Base-by-base conservation (phyloP, 805 yeast species). In the Kregervanrija fluxuum region DNA sequence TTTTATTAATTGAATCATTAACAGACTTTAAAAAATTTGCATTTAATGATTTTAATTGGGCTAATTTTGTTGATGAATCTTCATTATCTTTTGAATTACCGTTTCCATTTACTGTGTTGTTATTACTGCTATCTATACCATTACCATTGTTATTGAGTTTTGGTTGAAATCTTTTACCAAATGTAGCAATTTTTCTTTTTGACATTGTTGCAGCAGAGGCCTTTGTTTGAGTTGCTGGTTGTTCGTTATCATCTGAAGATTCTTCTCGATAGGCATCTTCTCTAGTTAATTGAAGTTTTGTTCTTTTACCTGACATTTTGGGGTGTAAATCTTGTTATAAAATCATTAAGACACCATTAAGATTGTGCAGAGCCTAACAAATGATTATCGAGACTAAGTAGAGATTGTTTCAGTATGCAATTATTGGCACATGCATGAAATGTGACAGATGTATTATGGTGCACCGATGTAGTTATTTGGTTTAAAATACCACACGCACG, bases 191-290 rank as follows among this genome's bases (percentile, higher is more conserved):
- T 66, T 79, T 83, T 55, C 96, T 71, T 45, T 66, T 72, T 28
- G 88, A 76, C 74, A 88, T 62, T 5, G 77, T 80, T 5, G 71
- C 79, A 3, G 75, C 69, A 1, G 85, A 70, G 0, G 95, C 93
- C 39, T 50, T 58, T n/a, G 54, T 47, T 32, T 71, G 66, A 33
- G 58, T 49, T 6, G 56, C 53, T 38, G 63, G 53, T 11, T 52
- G 69, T 8, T 65, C 69, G 5, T 68, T 75, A 13, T 68, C 73
- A 34, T 69, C 67, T 33, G 64, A 67, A 6, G 35, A 31, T 11
- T 47, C 52, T n/a, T 48, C 60, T 30, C 43, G 41, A 42, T 54
- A 58, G 4, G 57, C 56, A 30, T 62, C 66, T 45, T 80, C 87
- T 50, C 74, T 73, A 0, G 65, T 62, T 40, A 86, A 67, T 61